A percentile compares a stretch with the other conserved stretches of the same genome.
Evolutionary conservation across 768 basidiomycete species (phyloP).

Genomic region (Coprinellus aureogranulatus): DNA sequence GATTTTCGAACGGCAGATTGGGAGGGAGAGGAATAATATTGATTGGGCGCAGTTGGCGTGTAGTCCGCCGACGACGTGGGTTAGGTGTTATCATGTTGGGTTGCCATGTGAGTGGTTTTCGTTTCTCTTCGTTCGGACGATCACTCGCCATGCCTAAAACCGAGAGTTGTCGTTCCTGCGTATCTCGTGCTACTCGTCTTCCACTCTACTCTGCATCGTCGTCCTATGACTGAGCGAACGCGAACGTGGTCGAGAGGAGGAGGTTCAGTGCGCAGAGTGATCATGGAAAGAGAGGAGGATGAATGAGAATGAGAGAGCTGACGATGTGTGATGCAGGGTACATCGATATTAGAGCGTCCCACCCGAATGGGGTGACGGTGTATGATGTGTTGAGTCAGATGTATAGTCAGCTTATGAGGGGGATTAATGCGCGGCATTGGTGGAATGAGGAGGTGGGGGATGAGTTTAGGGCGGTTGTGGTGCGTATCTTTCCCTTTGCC

Average conservation of each 20-base stretch:
- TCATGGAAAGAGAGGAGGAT: too few relatives aligned
- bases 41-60: constrained; percentile 58
- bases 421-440: constrained; percentile 52
- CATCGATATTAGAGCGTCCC: constrained; percentile 50
- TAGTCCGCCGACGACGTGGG: constrained; percentile 43
- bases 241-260: too few relatives aligned
- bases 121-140: too few relatives aligned
- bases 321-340: constrained; percentile 29
- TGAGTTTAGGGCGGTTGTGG: constrained; percentile 23
- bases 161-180: too few relatives aligned
- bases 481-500: background rate
- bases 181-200: too few relatives aligned
- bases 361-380: constrained; percentile 57
- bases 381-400: constrained; percentile 52
- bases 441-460: constrained; percentile 56
- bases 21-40: too few relatives aligned
- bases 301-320: too few relatives aligned
- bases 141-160: too few relatives aligned
- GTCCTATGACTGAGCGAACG: too few relatives aligned
- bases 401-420: constrained; percentile 38
- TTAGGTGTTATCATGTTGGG: constrained; percentile 56
- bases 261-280: too few relatives aligned
- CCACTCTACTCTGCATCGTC: too few relatives aligned
- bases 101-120: constrained; percentile 45
- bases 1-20: too few relatives aligned